Conservation (phyloP, 495 filamentous ascomycete species). For the Daldinia vernicosa region DNA sequence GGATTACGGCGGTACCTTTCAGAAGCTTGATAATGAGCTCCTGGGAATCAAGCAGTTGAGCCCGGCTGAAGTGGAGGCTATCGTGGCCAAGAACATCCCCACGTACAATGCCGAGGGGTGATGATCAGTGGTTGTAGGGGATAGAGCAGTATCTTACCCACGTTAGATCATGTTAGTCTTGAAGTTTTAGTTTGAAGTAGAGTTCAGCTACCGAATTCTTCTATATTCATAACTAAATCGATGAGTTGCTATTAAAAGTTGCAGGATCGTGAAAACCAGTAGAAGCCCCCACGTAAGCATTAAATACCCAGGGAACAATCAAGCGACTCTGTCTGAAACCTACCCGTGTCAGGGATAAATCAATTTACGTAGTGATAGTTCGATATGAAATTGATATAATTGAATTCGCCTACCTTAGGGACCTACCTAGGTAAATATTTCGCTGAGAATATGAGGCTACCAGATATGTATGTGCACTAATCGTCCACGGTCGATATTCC, state of each 20-base stretch:
- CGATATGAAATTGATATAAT: background rate
- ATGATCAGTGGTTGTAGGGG: background rate
- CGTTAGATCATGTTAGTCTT: background rate
- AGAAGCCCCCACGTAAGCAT: background rate
- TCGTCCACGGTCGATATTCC: background rate
- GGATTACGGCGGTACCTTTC: slow-evolving; percentile 41
- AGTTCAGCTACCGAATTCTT: background rate
- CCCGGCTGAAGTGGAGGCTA: slow-evolving; percentile 32
- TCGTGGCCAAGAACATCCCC: slow-evolving; percentile 15
- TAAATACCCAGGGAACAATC: background rate
- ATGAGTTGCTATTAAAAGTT: background rate
- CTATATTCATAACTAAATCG: background rate
- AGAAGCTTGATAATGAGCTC: slow-evolving; percentile 41
- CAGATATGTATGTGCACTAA: background rate
- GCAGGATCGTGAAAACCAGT: background rate
- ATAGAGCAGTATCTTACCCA: background rate
- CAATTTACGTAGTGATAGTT: no score
- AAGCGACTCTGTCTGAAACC: background rate
- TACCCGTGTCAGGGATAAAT: background rate
- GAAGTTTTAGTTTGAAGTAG: background rate
- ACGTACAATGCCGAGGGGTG: background rate
- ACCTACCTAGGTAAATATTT: background rate
- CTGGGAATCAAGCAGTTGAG: slow-evolving; percentile 39
- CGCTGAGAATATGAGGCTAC: background rate
- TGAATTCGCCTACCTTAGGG: background rate